A percentile compares a stretch with the other conserved stretches of the same genome.
Evolutionary conservation across 2,329 filamentous ascomycete species (phyloP).

Genomic region (Hypoxylon sp.): DNA sequence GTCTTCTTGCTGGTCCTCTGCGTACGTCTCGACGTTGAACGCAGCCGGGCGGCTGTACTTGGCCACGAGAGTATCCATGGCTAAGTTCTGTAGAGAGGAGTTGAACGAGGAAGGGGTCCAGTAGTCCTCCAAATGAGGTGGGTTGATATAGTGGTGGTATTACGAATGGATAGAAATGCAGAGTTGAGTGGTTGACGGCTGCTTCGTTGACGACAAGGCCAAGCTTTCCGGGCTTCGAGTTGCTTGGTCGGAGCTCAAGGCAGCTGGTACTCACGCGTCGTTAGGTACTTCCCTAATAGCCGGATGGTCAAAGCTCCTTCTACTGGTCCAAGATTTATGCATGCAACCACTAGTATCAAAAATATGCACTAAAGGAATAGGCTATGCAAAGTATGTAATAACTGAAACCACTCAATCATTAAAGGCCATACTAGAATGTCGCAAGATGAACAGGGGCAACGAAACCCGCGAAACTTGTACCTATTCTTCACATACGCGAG

Average conservation of each 20-base stretch:
- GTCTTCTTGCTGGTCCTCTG: slow-evolving; percentile 80
- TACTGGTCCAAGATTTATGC: slow-evolving; percentile 7
- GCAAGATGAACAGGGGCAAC: too few species aligned
- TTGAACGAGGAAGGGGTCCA: slow-evolving; percentile 7
- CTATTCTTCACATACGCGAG: too few species aligned
- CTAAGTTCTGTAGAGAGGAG: slow-evolving; percentile 32
- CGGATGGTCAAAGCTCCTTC: slow-evolving; percentile 31
- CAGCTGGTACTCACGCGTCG: slow-evolving; percentile 52
- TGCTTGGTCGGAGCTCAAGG: slow-evolving; percentile 45
- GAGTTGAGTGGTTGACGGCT: slow-evolving; percentile 36
- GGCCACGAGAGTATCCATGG: slow-evolving; percentile 93
- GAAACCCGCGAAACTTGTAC: too few species aligned
- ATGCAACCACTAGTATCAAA: too few species aligned
- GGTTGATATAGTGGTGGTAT: slow-evolving; percentile 33
- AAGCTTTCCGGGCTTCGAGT: too few species aligned
- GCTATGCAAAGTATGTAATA: background rate
- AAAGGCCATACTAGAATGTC: too few species aligned
- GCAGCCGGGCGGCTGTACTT: slow-evolving; percentile 87
- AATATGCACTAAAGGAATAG: background rate
- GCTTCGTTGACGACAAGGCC: slow-evolving; percentile 2
- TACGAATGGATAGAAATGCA: slow-evolving; percentile 26
- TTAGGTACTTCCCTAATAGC: slow-evolving; percentile 2
- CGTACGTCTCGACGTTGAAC: slow-evolving; percentile 77
- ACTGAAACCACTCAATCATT: too few species aligned
- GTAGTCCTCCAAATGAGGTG: slow-evolving; percentile 19